Base-by-base conservation (phyloP, 2,329 filamentous ascomycete species). In the Coniochaeta sp. region DNA sequence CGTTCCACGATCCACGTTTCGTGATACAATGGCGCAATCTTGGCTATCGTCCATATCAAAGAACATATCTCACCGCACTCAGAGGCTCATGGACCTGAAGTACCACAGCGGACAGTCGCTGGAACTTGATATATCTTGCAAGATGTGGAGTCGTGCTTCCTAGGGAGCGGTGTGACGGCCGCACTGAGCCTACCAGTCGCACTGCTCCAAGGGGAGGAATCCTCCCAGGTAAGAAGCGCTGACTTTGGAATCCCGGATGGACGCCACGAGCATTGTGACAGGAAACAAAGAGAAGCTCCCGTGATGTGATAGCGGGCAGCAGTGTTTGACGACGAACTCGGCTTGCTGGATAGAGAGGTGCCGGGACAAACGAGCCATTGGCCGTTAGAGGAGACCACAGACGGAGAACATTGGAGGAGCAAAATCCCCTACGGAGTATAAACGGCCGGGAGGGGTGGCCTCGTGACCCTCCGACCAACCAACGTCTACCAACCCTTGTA, bases 311-410 rank as follows among this genome's bases (percentile, higher is more conserved):
- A 24, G 44, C 34, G 26, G 31, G 22, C 14, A 22, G 17, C 24
- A n/a, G 31, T 43, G 14, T 24, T 59, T 40, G 40, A 57, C 24
- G 47, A 28, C 9, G 26, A 31, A 57, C 54, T 62, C 67, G 65
- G 65, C 17, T 67, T 67, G 64, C 67, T 57, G 44, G 58, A 57
- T 43, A 31, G 28, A 31, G 28, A 31, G n/a, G n/a, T n/a, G n/a
- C n/a, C n/a, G n/a, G n/a, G n/a, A n/a, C n/a, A n/a, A n/a, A n/a
- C n/a, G n/a, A n/a, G n/a, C n/a, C n/a, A n/a, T n/a, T n/a, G n/a
- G n/a, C n/a, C n/a, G n/a, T n/a, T n/a, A n/a, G n/a, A n/a, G n/a
- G n/a, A n/a, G n/a, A n/a, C n/a, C n/a, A n/a, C n/a, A n/a, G n/a
- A n/a, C n/a, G n/a, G n/a, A n/a, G n/a, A n/a, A n/a, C n/a, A n/a